Conservation (phyloP, 202 grass and related monocot species). For the Saccharum hybrid region DNA sequence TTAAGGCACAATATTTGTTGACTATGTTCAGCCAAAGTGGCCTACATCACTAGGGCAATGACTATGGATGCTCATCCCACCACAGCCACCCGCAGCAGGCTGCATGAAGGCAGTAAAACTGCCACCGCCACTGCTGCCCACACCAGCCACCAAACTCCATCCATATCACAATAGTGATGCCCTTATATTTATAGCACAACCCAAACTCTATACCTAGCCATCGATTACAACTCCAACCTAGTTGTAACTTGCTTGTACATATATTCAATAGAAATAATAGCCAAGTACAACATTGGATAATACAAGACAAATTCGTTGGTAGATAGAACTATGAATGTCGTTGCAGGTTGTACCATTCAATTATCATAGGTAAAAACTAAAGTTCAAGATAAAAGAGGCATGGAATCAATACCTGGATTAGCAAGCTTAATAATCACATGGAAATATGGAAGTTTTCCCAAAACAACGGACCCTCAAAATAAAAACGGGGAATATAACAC, state of each 20-base stretch:
- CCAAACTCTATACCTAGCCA: neutral
- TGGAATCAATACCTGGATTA: no score
- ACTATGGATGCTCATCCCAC: neutral
- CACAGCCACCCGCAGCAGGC: neutral
- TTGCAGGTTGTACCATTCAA: neutral
- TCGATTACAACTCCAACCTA: neutral
- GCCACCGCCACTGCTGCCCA: neutral
- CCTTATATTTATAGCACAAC: neutral
- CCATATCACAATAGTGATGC: neutral
- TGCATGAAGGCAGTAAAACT: neutral
- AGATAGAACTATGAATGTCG: neutral
- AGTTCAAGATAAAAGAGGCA: neutral
- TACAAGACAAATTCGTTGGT: neutral
- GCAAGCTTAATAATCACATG: no score
- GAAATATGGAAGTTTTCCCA: neutral
- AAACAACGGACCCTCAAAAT: neutral
- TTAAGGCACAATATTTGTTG: neutral
- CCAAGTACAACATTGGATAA: neutral
- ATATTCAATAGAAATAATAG: neutral
- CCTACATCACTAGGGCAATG: neutral
- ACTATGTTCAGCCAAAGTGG: no score
- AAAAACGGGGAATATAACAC: neutral
- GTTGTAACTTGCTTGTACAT: neutral
- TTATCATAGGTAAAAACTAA: neutral
- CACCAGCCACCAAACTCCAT: neutral